These are phyloP conservation scores for Cyclocybe cylindracea DNA, from an alignment of 768 basidiomycete genomes.

Conservation along the genomic window DNA sequence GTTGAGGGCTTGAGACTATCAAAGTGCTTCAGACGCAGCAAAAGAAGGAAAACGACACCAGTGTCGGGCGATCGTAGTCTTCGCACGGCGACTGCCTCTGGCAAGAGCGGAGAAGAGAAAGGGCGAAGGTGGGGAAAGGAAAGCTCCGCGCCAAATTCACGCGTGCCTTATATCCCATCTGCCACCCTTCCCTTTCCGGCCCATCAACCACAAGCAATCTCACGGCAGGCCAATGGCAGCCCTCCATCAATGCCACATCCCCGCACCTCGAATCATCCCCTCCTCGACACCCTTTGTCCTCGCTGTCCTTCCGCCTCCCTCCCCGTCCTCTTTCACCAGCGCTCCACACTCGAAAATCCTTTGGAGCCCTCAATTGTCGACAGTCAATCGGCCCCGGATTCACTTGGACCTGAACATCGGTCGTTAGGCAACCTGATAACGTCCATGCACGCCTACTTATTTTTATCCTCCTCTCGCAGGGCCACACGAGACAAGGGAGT, in stretches of 20 bases:
- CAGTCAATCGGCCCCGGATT: neutral
- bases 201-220: slow-evolving; percentile 11
- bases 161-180: slow-evolving; percentile 16
- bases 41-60: slow-evolving; percentile 51
- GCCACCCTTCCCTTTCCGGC: slow-evolving; percentile 7
- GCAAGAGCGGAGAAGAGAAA: slow-evolving; percentile 20
- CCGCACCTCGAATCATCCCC: neutral
- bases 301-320: neutral
- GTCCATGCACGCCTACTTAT: neutral
- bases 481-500: no score
- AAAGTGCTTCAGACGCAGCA: slow-evolving; percentile 24
- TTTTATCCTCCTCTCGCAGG: no score
- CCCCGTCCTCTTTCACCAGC: neutral
- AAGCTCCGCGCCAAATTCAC: slow-evolving; percentile 1
- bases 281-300: neutral
- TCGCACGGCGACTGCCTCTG: slow-evolving; percentile 43
- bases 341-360: neutral
- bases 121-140: slow-evolving; percentile 16
- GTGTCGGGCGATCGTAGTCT: slow-evolving; percentile 50
- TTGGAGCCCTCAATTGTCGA: neutral
- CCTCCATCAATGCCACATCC: neutral
- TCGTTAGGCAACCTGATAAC: slow-evolving; percentile 6
- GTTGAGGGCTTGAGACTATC: slow-evolving; percentile 25
- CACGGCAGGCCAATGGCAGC: slow-evolving; percentile 3
- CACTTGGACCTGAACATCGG: neutral